These are phyloP conservation scores for Fennellomyces sp. DNA, from an alignment of 371 early-diverging fungal species.

Conservation along the genomic window DNA sequence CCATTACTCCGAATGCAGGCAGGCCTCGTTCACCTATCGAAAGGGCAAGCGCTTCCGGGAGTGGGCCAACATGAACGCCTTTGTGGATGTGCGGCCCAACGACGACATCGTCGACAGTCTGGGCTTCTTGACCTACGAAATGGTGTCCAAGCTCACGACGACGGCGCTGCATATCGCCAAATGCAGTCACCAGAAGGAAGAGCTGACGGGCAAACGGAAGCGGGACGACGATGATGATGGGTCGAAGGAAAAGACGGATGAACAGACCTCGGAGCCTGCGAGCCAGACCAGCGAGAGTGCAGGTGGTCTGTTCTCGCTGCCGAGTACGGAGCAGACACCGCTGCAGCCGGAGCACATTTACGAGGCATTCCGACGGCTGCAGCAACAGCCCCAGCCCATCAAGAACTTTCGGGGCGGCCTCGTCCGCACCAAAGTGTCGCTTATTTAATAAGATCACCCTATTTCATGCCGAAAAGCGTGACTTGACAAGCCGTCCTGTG, in stretches of 20 bases:
- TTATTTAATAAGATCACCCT: conserved; percentile 53
- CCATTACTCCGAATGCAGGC: conserved; percentile 97
- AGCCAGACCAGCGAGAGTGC: too few relatives aligned
- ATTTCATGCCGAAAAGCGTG: background rate
- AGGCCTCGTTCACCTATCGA: conserved; percentile 96
- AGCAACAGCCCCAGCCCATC: conserved; percentile 71
- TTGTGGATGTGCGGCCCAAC: conserved; percentile 87
- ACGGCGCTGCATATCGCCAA: conserved; percentile 73
- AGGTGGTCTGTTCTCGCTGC: conserved; percentile 74
- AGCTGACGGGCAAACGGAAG: conserved; percentile 34
- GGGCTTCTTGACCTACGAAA: conserved; percentile 96
- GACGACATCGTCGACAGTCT: conserved; percentile 96
- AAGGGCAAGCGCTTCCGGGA: conserved; percentile 95
- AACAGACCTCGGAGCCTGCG: too few relatives aligned
- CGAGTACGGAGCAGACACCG: conserved; percentile 80
- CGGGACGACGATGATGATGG: conserved; percentile 47
- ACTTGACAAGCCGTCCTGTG: background rate
- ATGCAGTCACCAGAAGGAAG: conserved; percentile 25
- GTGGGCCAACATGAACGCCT: conserved; percentile 90
- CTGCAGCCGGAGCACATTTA: conserved; percentile 85
- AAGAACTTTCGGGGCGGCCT: conserved; percentile 80
- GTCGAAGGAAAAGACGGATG: conserved; percentile 9
- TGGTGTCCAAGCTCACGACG: conserved; percentile 92
- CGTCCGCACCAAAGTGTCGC: conserved; percentile 73
- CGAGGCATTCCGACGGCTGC: conserved; percentile 87